phyloP scores from a whole-genome alignment of 805 yeast species.

The Saturnispora quitensis region DNA sequence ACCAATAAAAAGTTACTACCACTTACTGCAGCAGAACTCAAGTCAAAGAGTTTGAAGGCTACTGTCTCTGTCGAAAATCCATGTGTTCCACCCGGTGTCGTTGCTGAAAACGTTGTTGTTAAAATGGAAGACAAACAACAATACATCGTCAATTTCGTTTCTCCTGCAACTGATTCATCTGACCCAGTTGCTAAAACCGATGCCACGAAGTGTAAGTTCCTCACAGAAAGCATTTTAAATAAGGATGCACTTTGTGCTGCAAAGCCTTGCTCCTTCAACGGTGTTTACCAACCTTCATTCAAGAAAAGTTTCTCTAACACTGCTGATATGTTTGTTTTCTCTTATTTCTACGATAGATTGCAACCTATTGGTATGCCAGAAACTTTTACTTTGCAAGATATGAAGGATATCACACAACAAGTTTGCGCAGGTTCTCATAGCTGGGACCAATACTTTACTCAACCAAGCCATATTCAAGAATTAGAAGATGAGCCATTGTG shows the following conservation, averaged over 20 bases:
- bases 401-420: slow-evolving; percentile 66
- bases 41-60: slow-evolving; percentile 32
- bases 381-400: slow-evolving; percentile 77
- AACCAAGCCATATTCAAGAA: slow-evolving; percentile 57
- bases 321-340: slow-evolving; percentile 80
- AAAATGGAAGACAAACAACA: slow-evolving; percentile 33
- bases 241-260: slow-evolving; percentile 69
- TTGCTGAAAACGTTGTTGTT: slow-evolving; percentile 53
- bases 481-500: slow-evolving; percentile 79
- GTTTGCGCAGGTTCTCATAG: slow-evolving; percentile 78
- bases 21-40: slow-evolving; percentile 27
- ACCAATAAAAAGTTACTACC: slow-evolving; percentile 24
- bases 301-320: slow-evolving; percentile 61
- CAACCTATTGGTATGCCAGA: slow-evolving; percentile 92
- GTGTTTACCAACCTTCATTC: slow-evolving; percentile 93
- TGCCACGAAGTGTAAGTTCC: slow-evolving; percentile 75
- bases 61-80: slow-evolving; percentile 56
- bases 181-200: slow-evolving; percentile 33
- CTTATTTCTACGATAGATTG: slow-evolving; percentile 92
- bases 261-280: slow-evolving; percentile 91
- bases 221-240: slow-evolving; percentile 76
- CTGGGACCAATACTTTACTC: slow-evolving; percentile 60
- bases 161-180: slow-evolving; percentile 21
- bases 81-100: slow-evolving; percentile 75
- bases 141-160: slow-evolving; percentile 28